phyloP scores from a whole-genome alignment of 2,329 filamentous ascomycete species.

The Teratosphaeria viscida region DNA sequence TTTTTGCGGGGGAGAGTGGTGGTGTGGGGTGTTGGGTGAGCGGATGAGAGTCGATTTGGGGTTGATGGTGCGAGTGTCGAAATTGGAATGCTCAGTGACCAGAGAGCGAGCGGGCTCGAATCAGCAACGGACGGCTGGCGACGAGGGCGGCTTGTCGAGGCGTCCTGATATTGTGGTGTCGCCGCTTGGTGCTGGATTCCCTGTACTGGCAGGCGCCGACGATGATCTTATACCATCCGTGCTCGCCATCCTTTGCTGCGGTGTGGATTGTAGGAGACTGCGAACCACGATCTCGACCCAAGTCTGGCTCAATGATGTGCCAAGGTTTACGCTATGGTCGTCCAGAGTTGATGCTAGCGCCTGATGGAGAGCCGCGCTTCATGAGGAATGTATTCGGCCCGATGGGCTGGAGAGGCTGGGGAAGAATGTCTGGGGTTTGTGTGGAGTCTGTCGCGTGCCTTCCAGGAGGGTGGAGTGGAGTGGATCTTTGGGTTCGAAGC shows the following conservation, averaged over 20 bases:
- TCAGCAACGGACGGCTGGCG: conserved; percentile 12
- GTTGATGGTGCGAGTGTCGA: no score
- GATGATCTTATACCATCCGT: background rate
- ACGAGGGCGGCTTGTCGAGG: conserved; percentile 1
- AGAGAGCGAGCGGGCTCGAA: conserved; percentile 5
- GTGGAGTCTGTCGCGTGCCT: background rate
- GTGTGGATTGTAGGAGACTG: background rate
- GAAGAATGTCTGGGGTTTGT: background rate
- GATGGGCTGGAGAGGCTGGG: background rate
- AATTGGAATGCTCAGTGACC: background rate
- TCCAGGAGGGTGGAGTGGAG: background rate
- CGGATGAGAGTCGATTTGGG: background rate
- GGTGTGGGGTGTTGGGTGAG: background rate
- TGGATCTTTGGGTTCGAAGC: background rate
- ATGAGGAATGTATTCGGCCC: background rate
- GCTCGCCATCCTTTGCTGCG: background rate
- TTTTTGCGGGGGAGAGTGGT: conserved; percentile 11
- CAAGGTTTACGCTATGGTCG: background rate
- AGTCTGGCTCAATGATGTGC: background rate
- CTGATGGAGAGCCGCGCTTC: background rate
- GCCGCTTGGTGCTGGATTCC: background rate
- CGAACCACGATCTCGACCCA: background rate
- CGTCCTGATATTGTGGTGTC: background rate
- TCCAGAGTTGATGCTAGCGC: background rate
- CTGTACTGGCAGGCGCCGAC: background rate